A percentile compares a stretch with the other conserved stretches of the same genome.
These are phyloP conservation scores for Exophiala alcalophila DNA, from an alignment of 2,329 filamentous ascomycete genomes.

Conservation along the genomic window DNA sequence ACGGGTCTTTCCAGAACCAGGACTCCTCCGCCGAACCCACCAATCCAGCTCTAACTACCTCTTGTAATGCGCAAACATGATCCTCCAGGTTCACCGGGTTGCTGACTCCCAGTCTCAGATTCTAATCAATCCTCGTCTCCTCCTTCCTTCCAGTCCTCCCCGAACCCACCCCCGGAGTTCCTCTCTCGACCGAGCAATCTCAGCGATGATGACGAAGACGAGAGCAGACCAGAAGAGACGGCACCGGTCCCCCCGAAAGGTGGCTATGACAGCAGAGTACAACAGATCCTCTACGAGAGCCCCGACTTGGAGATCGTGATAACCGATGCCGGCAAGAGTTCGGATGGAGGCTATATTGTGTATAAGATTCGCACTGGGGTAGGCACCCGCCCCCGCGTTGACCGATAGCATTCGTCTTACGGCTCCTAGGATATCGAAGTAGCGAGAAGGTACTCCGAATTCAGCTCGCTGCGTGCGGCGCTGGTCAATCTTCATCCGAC, in stretches of 20 bases:
- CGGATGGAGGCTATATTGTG: constrained; percentile 89
- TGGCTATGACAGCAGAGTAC: constrained; percentile 90
- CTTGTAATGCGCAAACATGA: constrained; percentile 15
- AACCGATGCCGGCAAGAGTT: constrained; percentile 90
- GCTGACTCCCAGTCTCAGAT: constrained; percentile 37
- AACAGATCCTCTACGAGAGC: constrained; percentile 96
- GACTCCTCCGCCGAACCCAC: constrained; percentile 44
- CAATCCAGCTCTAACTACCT: constrained; percentile 17
- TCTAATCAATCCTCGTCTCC: constrained; percentile 63
- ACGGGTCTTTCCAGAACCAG: constrained; percentile 87
- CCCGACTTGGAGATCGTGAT: constrained; percentile 87
- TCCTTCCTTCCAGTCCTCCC: constrained; percentile 68
- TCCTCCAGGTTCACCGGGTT: background rate
- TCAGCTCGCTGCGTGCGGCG: constrained; percentile 83
- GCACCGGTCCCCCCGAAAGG: constrained; percentile 65
- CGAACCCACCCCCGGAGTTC: constrained; percentile 62
- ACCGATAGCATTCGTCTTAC: constrained; percentile 4
- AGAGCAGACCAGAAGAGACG: constrained; percentile 47
- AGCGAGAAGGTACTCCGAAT: constrained; percentile 91
- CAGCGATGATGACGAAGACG: constrained; percentile 58
- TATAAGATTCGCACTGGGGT: constrained; percentile 96
- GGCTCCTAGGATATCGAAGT: constrained; percentile 80
- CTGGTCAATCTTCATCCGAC: constrained; percentile 91
- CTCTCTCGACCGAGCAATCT: constrained; percentile 52
- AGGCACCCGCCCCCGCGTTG: constrained; percentile 36